Conservation (phyloP, 176 grass and related monocot species). For the Cenchrus purpureus region DNA sequence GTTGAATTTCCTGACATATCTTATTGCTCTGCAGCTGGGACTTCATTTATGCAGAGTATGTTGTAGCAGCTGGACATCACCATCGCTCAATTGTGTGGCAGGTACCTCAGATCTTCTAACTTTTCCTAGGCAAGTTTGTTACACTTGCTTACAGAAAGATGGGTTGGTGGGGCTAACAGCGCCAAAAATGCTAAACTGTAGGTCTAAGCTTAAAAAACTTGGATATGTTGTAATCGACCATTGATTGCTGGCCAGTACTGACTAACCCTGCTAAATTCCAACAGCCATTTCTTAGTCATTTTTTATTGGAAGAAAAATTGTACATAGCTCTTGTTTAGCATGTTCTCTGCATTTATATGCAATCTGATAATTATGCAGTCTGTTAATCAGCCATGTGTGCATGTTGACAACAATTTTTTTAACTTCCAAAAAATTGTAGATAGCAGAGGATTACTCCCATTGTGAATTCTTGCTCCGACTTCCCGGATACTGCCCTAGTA, state of each 20-base stretch:
- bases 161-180: not conserved
- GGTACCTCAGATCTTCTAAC: constrained; percentile 38
- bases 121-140: not conserved
- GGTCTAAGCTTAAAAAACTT: not conserved
- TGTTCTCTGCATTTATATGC: not conserved
- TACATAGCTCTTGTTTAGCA: not conserved
- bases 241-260: not conserved
- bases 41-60: constrained; percentile 99
- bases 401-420: constrained; percentile 3
- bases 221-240: not conserved
- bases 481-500: constrained; percentile 97
- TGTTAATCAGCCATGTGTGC: constrained; percentile 26
- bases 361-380: not conserved
- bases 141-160: not conserved
- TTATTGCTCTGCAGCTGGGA: constrained; percentile 74
- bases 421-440: constrained; percentile 47
- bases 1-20: not conserved
- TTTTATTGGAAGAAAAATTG: not conserved
- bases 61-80: constrained; percentile 80
- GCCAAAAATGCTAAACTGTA: not conserved
- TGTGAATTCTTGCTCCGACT: constrained; percentile 95
- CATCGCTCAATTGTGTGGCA: constrained; percentile 98
- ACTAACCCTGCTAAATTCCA: not conserved
- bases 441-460: constrained; percentile 95
- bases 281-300: not conserved